phyloP scores from a whole-genome alignment of 768 basidiomycete species.

The Macrocybe gigantea region DNA sequence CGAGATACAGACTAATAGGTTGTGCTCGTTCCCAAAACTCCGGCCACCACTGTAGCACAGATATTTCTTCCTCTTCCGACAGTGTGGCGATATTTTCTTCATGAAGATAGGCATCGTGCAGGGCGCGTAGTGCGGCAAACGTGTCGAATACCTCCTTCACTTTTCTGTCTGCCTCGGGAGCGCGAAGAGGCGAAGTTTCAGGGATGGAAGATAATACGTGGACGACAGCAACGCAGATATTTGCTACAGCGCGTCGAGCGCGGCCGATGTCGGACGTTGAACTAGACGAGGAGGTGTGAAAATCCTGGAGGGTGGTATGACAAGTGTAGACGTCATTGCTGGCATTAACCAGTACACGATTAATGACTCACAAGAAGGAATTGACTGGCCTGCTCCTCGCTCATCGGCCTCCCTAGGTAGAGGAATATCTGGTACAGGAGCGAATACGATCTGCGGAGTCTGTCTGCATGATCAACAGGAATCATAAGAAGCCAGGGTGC shows the following conservation, averaged over 20 bases:
- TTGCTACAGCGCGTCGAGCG: constrained; percentile 14
- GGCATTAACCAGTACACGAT: neutral
- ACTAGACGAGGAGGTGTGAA: constrained; percentile 8
- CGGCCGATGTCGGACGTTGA: constrained; percentile 21
- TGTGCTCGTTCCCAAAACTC: constrained; percentile 19
- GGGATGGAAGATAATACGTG: constrained; percentile 16
- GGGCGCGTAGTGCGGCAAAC: constrained; percentile 16
- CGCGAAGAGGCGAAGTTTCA: constrained; percentile 10
- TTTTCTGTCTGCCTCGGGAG: neutral
- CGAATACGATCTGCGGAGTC: constrained; percentile 15
- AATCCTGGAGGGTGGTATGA: neutral
- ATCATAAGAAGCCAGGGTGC: constrained; percentile 16
- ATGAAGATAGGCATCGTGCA: constrained; percentile 16
- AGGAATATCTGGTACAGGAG: constrained; percentile 20
- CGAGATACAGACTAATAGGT: constrained; percentile 16
- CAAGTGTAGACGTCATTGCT: neutral
- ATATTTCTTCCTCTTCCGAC: neutral
- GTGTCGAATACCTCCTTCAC: constrained; percentile 16
- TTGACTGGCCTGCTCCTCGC: constrained; percentile 10
- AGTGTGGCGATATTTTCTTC: neutral
- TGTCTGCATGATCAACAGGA: constrained; percentile 9
- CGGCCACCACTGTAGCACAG: neutral
- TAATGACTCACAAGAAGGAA: constrained; percentile 13
- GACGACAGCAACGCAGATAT: constrained; percentile 14
- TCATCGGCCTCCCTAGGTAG: constrained; percentile 16